These are phyloP conservation scores for Heteromeles arbutifolia DNA, from an alignment of 306 rosid species.

Conservation along the genomic window DNA sequence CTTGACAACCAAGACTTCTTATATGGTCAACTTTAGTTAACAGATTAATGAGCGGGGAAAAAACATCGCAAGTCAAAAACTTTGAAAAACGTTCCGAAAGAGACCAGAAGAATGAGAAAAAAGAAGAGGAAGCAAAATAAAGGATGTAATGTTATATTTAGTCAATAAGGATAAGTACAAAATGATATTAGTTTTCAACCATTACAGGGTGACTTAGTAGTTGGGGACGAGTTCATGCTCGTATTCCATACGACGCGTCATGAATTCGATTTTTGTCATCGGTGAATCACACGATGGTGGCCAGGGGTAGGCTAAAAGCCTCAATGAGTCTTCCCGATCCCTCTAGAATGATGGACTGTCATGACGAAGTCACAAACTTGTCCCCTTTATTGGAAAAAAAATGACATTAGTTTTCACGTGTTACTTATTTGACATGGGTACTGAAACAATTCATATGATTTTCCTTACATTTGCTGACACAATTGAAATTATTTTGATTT, in stretches of 20 bases:
- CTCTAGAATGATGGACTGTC: accelerated
- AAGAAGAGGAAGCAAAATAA: not conserved
- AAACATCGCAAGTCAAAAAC: not conserved
- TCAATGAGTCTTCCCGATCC: accelerated
- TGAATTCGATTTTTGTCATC: no score
- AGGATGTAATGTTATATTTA: not conserved
- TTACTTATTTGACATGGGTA: not conserved
- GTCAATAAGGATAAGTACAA: not conserved
- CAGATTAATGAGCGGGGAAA: not conserved
- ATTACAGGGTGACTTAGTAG: no score
- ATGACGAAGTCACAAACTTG: no score
- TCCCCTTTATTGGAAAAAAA: no score
- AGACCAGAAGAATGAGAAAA: not conserved
- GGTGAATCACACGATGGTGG: no score
- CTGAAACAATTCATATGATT: not conserved
- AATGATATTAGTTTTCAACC: not conserved
- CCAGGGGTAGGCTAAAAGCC: no score
- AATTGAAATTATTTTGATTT: no score
- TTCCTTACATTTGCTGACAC: no score
- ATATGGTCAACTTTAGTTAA: not conserved
- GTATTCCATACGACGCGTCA: no score
- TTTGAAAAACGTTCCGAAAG: not conserved
- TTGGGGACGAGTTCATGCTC: accelerated
- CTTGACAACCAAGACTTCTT: not conserved
- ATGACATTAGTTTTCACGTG: not conserved